phyloP scores from a whole-genome alignment of 331 rosid species.

The Malus hybrid region DNA sequence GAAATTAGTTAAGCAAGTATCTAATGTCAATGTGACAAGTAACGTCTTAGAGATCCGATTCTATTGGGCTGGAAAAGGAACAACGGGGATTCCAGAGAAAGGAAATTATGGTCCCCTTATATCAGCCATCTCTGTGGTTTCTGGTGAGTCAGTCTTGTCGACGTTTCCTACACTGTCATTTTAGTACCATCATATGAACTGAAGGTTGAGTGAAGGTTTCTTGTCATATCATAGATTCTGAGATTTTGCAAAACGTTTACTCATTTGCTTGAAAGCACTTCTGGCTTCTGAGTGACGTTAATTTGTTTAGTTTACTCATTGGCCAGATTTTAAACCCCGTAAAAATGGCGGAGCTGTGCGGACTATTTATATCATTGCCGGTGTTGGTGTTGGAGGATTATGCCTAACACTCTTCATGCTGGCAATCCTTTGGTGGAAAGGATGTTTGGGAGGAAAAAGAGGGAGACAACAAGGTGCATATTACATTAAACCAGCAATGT shows the following conservation, averaged over 20 bases:
- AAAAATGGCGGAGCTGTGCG: slow-evolving; percentile 14
- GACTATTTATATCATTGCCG: slow-evolving; percentile 19
- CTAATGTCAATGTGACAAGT: slow-evolving; percentile 42
- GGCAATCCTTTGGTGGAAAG: slow-evolving; percentile 58
- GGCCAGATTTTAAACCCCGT: slow-evolving; percentile 53
- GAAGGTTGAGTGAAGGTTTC: neutral
- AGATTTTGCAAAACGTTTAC: neutral
- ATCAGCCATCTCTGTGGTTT: slow-evolving; percentile 70
- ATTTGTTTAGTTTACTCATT: neutral
- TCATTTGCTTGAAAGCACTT: neutral
- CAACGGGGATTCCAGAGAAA: slow-evolving; percentile 43
- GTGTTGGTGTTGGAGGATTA: slow-evolving; percentile 27
- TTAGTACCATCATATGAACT: neutral
- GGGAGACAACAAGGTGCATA: slow-evolving; percentile 31
- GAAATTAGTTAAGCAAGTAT: slow-evolving; percentile 19
- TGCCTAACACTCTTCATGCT: slow-evolving; percentile 31
- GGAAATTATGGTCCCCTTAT: slow-evolving; percentile 84
- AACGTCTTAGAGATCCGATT: slow-evolving; percentile 55
- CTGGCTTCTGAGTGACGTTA: neutral
- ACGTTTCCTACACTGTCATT: neutral
- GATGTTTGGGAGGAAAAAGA: slow-evolving; percentile 22
- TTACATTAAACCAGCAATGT: neutral
- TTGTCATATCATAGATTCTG: neutral
- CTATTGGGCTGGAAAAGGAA: slow-evolving; percentile 65
- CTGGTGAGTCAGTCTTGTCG: slow-evolving; percentile 39